Base-by-base conservation (phyloP, 345 rosid genomes). In the Trapa incisa region DNA sequence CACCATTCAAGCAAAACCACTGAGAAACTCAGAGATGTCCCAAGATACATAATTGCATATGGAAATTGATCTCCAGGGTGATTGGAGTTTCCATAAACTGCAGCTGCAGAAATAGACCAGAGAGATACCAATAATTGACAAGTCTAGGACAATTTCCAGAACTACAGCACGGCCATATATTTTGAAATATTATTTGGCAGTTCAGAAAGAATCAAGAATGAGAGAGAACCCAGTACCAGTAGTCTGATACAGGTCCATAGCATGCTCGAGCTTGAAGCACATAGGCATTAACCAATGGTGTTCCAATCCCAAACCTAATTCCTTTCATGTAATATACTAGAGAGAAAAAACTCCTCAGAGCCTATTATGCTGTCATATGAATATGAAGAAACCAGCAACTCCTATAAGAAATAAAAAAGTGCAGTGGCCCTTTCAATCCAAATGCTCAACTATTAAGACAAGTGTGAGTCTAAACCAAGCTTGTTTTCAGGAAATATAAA, bases 1-100 rank as follows among this genome's bases (percentile, higher is more conserved):
- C 80, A 77, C 7, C 32, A 70, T 71, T 60, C 15, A 32, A 63
- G 56, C 38, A 42, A 66, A 17, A 61, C 17, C 29, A 57, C 13
- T 32, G 29, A 42, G 6, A 64, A 64, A 43, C 63, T 38, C 16
- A 41, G 43, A 41, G 6, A 2, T 8, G 7, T 41, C 43, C 43
- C 7, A 3, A 41, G 43, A 41, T 41, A 41, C 7, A 4, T 41
- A 41, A 41, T 0, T 35, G 48, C 8, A 8, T 10, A 52, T 22
- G 16, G 16, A 52, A 52, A 16, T 16, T 52, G 3, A 2, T 4
- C 29, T 52, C 57, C 22, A 52, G 6, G 17, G 56, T 17, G 4
- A 17, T 15, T 7, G 53, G 53, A 47, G 16, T 0, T 47, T 10
- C 45, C 50, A 64, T 5, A 60, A 61, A 8, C 5, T 14, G 4